phyloP scores from a whole-genome alignment of 257 asterid species.

The Solanum piurae region DNA sequence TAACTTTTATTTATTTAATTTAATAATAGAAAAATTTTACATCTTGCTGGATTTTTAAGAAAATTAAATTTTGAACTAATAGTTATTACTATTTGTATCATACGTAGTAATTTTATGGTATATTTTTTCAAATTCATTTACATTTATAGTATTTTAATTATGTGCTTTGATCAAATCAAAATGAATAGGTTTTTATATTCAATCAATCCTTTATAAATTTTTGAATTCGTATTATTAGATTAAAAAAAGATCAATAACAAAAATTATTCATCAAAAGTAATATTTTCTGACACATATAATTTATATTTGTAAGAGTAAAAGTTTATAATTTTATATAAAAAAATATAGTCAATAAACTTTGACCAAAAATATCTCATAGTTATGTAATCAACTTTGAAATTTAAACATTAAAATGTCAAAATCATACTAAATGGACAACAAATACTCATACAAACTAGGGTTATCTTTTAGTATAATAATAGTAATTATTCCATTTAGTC shows the following conservation, averaged over 20 bases:
- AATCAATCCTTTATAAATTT: neutral
- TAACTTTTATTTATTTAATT: neutral
- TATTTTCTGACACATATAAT: neutral
- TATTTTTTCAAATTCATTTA: neutral
- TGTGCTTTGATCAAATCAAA: neutral
- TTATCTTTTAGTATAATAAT: neutral
- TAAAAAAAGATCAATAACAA: too few species aligned
- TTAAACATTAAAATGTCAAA: neutral
- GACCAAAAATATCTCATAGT: neutral
- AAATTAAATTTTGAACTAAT: neutral
- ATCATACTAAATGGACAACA: neutral
- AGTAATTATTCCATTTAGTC: neutral
- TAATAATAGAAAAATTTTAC: too few species aligned
- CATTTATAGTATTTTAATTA: neutral
- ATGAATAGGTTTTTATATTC: neutral
- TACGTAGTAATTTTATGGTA: neutral
- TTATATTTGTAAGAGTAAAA: neutral
- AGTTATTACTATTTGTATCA: neutral
- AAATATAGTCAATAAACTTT: neutral
- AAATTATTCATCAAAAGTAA: too few species aligned
- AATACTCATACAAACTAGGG: neutral
- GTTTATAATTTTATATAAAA: too few species aligned
- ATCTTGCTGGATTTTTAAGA: neutral
- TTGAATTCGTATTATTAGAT: neutral
- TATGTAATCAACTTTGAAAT: neutral